Base-by-base conservation (phyloP, 2,329 filamentous ascomycete species). In the Truncatella angustata region DNA sequence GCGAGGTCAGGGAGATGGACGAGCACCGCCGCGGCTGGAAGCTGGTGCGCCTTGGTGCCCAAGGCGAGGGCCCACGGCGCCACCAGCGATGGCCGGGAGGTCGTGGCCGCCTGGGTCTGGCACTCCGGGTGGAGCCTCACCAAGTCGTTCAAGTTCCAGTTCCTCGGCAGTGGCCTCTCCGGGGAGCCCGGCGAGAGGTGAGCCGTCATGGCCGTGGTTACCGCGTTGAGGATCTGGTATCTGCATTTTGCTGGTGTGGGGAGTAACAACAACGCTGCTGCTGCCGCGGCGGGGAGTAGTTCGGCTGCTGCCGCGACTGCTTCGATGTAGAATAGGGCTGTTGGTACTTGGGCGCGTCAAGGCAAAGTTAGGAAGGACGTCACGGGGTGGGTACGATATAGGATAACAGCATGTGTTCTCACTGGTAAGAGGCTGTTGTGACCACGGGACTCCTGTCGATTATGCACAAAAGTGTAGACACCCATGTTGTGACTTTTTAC, bases 71-170 rank as follows among this genome's bases (percentile, higher is more conserved):
- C 45, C 2, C 18, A 5, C 6, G 51, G 35, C 3, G 51, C 46
- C 3, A 37, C 37, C 42, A 62, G 60, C 42, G 61, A 63, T 42
- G 60, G 57, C 34, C 55, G 54, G 40, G 62, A 64, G 49, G 43
- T 64, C 26, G 57, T 63, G 11, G 62, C 61, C 11, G 56, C 58
- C 10, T 61, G 56, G 50, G 34, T 56, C 14, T 44, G 47, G 10
- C 24, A 50, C 12, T 57, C 59, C 43, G 35, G 32, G 12, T 40
- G 36, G 49, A 59, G 54, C 50, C 51, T 53, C 51, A 61, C 51
- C 43, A 61, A 64, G 51, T 47, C 51, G 12, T 57, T 59, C 49
- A 58, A 57, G 51, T 60, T 63, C 51, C 56, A 56, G 44, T 60
- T 60, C 53, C 18, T 55, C 14, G 60, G 57, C 37, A 59, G 56